These are phyloP conservation scores for Irpex rosettiformis DNA, from an alignment of 1,284 basidiomycete species.

Conservation along the genomic window DNA sequence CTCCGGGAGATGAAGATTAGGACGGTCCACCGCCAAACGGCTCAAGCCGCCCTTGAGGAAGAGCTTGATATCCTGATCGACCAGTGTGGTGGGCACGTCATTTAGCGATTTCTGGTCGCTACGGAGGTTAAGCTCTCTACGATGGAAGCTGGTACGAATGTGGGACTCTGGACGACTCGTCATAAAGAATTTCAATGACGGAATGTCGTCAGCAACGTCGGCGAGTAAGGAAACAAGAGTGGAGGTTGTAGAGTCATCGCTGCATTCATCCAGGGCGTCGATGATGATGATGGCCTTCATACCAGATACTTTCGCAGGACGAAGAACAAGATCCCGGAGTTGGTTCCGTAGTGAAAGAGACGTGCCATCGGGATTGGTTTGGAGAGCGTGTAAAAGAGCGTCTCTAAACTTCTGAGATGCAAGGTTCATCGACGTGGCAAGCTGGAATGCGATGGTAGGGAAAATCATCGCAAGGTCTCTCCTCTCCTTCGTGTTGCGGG, in stretches of 20 bases:
- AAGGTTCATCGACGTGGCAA: slow-evolving; percentile 12
- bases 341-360: background rate
- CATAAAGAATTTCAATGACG: slow-evolving; percentile 19
- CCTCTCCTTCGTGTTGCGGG: slow-evolving; percentile 12
- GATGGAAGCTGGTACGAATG: slow-evolving; percentile 4
- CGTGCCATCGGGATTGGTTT: background rate
- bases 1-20: background rate
- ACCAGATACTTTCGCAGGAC: slow-evolving; percentile 1
- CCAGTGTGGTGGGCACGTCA: background rate
- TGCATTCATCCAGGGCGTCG: slow-evolving; percentile 23
- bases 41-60: background rate
- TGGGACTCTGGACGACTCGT: slow-evolving; percentile 18
- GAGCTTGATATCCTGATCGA: background rate
- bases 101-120: background rate
- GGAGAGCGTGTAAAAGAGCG: slow-evolving; percentile 1
- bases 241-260: slow-evolving; percentile 3
- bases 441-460: slow-evolving; percentile 24
- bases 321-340: slow-evolving; percentile 9
- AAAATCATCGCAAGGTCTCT: slow-evolving; percentile 20
- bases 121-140: background rate
- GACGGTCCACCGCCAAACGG: background rate
- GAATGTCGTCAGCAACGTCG: background rate
- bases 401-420: background rate
- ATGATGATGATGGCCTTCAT: slow-evolving; percentile 15
- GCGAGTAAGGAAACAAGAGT: slow-evolving; percentile 1